Evolutionary conservation across 176 grass and related monocot genomes (phyloP).

Genomic region (Eremochloa ophiuroides): DNA sequence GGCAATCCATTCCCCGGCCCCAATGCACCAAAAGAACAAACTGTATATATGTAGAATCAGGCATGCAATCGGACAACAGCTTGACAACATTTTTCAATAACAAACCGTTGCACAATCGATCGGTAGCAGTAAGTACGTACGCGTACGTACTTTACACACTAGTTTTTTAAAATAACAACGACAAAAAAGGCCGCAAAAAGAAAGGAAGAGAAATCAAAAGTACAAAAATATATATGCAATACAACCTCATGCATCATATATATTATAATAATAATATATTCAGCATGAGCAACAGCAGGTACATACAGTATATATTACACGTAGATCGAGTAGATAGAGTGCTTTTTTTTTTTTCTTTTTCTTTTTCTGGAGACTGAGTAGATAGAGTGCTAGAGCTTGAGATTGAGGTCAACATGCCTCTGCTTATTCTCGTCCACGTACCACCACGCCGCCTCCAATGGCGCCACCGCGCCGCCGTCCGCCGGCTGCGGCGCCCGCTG

Average conservation of each 20-base stretch:
- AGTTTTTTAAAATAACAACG: too few species aligned
- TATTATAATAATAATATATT: background rate
- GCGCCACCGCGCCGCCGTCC: background rate
- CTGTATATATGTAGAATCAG: background rate
- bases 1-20: too few species aligned
- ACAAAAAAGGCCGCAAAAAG: background rate
- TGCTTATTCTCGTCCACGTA: background rate
- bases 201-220: background rate
- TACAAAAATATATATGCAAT: background rate
- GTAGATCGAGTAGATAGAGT: background rate
- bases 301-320: background rate
- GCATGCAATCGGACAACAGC: background rate
- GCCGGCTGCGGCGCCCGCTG: background rate
- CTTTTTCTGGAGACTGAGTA: too few species aligned
- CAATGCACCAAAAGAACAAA: background rate
- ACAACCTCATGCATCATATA: background rate
- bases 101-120: background rate
- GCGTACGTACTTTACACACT: background rate
- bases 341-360: too few species aligned
- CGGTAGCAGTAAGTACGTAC: background rate
- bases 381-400: conserved; percentile 62
- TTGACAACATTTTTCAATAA: background rate
- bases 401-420: conserved; percentile 45
- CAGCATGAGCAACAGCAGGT: background rate
- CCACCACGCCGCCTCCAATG: background rate